Base-by-base conservation (phyloP, 129 eudicot genomes). In the Flaveria robusta region DNA sequence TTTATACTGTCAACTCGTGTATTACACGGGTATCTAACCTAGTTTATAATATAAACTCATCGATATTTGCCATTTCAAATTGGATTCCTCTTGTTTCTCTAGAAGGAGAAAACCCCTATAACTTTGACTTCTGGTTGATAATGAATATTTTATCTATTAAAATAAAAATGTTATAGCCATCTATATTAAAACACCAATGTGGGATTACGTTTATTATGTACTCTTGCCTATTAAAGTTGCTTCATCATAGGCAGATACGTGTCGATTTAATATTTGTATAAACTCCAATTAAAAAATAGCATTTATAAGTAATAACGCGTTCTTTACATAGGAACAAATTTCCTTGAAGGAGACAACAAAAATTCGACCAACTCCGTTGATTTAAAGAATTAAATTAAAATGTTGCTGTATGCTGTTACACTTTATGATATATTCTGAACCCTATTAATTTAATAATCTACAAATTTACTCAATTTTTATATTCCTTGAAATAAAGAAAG, bases 301-400 rank as follows among this genome's bases (percentile, higher is more conserved):
- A 24, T 45, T 7, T 6, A 10, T 10, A 1, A 23, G 3, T 58
- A 20, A 23, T 4, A 24, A 59, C 26, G 11, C 10, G 6, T 15
- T 37, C 23, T 68, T 15, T 43, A 24, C 12, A 15, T 18, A 54
- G 55, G 66, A 37, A 75, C 69, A 52, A 42, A 26, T 12, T 77
- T 77, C 68, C 16, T 68, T 9, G 75, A 54, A 54, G 31, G 29
- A 23, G 74, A 77, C 74, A 67, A 72, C 68, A 52, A 67, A 52
- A 22, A 50, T 27, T 63, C 37, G 63, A 68, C 81, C 62, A 77
- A 68, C 81, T 77, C 69, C 69, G 31, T 27, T 19, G 7, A 31
- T 20, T 67, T 68, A 51, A 65, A 7, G 29, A 66, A 65, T 19
- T 19, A 49, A 54, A 55, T 27, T 43, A 55, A 26, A n/a, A 67